Base-by-base conservation (phyloP, 1,284 basidiomycete species). In the Trametes hirsuta region DNA sequence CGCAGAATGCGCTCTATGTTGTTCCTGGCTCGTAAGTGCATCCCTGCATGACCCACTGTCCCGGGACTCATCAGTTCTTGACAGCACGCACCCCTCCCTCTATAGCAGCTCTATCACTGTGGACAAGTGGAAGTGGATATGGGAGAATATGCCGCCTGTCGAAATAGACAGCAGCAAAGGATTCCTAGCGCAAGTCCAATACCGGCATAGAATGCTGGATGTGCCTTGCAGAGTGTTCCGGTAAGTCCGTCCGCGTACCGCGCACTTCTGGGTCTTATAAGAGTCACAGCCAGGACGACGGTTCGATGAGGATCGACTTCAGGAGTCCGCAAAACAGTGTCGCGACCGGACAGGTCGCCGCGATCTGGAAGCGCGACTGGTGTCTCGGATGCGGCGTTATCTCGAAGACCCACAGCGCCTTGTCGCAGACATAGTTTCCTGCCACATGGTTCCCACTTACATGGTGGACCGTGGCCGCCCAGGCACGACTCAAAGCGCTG, bases 341-440 rank as follows among this genome's bases (percentile, higher is more conserved):
- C n/a, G 83, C 93, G 0, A 81, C 85, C 0, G 95, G 95, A 2
- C 95, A 97, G 73, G 83, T 91, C 34, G 88, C 87, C 6, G 88
- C 83, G 0, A 63, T 97, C 6, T 97, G 88, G 77, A 81, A 87
- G 59, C 84, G 77, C 2, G 82, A 88, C 55, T 89, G 88, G 86
- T 95, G 94, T 75, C 78, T 97, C 24, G 95, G 95, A 2, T 93
- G 90, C 69, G 95, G 93, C 18, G 75, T 81, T 11, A 94, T 96
- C 55, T 68, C 57, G 12, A 52, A 56, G 46, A 64, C 54, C 8
- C 51, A 50, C 53, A 53, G 37, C 35, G 42, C 37, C 30, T 41
- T 18, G 46, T 12, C 36, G 42, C 30, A 30, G 30, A n/a, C 25
- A 35, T 49, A 46, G 36, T n/a, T 5, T 34, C 2, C 25, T 30